phyloP scores from a whole-genome alignment of 257 asterid genomes.

The Rubia yunnanensis region DNA sequence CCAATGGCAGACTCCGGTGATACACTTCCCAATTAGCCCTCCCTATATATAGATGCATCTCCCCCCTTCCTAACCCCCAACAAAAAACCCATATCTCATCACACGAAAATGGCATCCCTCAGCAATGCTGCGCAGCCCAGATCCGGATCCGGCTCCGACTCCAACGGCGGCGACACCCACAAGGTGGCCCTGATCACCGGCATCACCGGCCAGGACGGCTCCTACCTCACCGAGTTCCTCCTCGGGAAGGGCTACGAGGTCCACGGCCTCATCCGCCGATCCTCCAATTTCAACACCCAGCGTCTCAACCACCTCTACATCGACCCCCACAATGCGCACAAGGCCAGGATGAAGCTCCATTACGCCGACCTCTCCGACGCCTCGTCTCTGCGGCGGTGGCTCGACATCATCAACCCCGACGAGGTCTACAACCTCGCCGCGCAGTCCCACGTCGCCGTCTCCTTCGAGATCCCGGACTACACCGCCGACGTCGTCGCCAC shows the following conservation, averaged over 20 bases:
- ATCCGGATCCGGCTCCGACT: constrained; percentile 26
- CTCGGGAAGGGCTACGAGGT: constrained; percentile 75
- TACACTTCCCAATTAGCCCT: neutral
- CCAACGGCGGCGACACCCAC: constrained; percentile 20
- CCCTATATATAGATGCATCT: neutral
- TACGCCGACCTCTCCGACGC: constrained; percentile 96
- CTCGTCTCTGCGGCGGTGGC: constrained; percentile 99
- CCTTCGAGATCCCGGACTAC: constrained; percentile 97
- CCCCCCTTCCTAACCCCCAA: neutral
- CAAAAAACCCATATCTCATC: neutral
- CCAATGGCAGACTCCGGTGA: neutral
- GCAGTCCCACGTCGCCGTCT: constrained; percentile 95
- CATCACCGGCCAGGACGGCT: constrained; percentile 96
- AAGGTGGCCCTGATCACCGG: constrained; percentile 95
- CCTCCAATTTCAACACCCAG: constrained; percentile 96
- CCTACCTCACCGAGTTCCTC: constrained; percentile 86
- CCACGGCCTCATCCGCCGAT: constrained; percentile 92
- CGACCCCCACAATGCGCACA: constrained; percentile 88
- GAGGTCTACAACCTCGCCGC: constrained; percentile 99
- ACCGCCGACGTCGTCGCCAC: constrained; percentile 98
- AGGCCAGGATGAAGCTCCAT: constrained; percentile 92
- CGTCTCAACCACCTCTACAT: constrained; percentile 93
- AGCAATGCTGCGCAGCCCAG: constrained; percentile 27
- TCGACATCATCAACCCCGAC: constrained; percentile 76
- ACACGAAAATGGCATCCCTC: constrained; percentile 21